A percentile compares a stretch with the other conserved stretches of the same genome.
Evolutionary conservation across 1,284 basidiomycete genomes (phyloP).

Genomic region (Rhodotorula sp.): DNA sequence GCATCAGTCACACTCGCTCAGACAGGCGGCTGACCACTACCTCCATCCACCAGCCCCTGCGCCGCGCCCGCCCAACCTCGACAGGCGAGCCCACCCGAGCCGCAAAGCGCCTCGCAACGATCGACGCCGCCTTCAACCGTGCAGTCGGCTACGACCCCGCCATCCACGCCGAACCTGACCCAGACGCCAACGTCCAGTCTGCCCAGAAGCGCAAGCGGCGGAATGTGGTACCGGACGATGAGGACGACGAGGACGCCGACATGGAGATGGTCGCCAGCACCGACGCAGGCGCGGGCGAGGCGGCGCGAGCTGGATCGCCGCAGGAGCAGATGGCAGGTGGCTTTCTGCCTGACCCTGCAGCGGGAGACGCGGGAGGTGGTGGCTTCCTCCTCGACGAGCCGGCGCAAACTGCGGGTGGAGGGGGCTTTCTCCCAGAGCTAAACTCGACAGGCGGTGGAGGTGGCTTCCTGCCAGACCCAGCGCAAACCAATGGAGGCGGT

Average conservation of each 20-base stretch:
- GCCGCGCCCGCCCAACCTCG: not conserved
- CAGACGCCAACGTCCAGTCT: not conserved
- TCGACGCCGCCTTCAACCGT: constrained; percentile 28
- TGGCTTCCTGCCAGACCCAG: not conserved
- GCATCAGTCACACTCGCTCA: not conserved
- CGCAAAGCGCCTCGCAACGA: constrained; percentile 10
- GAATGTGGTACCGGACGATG: constrained; percentile 23
- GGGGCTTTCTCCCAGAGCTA: no score
- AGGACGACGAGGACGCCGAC: constrained; percentile 21
- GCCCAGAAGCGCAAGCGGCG: not conserved
- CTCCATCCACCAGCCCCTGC: not conserved
- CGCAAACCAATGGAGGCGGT: not conserved
- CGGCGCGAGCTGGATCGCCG: not conserved
- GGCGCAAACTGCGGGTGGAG: no score
- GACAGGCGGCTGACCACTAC: not conserved
- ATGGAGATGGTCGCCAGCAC: constrained; percentile 14
- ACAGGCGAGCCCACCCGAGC: not conserved
- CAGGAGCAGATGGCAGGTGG: not conserved
- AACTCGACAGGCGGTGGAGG: not conserved
- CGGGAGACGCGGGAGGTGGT: not conserved
- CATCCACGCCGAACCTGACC: not conserved
- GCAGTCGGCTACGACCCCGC: constrained; percentile 1
- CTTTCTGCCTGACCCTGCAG: constrained; percentile 5
- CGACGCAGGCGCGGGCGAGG: no score
- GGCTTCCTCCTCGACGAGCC: constrained; percentile 17